Evolutionary conservation across 2,329 filamentous ascomycete species (phyloP).

Genomic region (Cadophora malorum): DNA sequence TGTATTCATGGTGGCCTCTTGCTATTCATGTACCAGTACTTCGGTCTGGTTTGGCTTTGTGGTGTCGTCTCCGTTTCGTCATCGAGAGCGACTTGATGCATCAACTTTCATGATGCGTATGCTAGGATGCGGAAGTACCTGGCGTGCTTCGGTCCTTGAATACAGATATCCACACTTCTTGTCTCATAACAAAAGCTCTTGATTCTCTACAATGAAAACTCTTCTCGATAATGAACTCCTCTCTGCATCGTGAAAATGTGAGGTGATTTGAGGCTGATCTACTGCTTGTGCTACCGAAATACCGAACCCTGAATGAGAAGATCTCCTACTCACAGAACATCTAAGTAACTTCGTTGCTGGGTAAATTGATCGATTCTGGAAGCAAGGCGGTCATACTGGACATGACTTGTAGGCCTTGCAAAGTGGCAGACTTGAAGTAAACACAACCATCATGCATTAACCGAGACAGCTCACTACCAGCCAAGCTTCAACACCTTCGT

Average conservation of each 20-base stretch:
- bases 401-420: not conserved
- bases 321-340: too few relatives aligned
- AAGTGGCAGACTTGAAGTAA: not conserved
- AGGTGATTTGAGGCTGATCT: not conserved
- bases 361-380: too few relatives aligned
- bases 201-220: not conserved
- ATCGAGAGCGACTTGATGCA: slow-evolving; percentile 3
- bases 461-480: slow-evolving; percentile 6
- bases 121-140: not conserved
- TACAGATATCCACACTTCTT: not conserved
- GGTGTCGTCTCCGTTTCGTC: not conserved
- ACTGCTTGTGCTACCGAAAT: too few relatives aligned
- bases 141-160: not conserved
- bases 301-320: too few relatives aligned
- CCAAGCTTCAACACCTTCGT: not conserved
- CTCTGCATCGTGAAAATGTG: not conserved
- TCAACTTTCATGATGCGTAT: slow-evolving; percentile 14
- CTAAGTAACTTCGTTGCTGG: too few relatives aligned
- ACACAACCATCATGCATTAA: not conserved
- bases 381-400: not conserved
- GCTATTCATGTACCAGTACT: not conserved
- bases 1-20: not conserved
- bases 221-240: not conserved
- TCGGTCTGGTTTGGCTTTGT: slow-evolving; percentile 3
- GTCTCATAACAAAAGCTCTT: not conserved